Percentiles rank a stretch among this genome's conserved stretches.
Evolutionary conservation across 2,329 filamentous ascomycete species (phyloP).

Genomic region (Fusarium keratoplasticum): DNA sequence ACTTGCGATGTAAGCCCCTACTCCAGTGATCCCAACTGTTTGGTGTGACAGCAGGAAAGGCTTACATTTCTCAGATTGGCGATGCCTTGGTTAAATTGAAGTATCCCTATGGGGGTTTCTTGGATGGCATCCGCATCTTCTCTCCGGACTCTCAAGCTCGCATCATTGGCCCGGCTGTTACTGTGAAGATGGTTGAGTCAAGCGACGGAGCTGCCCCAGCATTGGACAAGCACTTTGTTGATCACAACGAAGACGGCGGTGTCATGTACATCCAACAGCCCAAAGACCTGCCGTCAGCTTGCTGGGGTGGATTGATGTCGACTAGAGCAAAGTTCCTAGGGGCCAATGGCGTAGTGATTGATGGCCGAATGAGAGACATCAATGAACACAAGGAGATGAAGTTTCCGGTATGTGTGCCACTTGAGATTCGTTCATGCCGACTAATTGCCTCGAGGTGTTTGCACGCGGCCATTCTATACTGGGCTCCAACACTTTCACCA

Average conservation of each 20-base stretch:
- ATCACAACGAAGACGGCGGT: constrained; percentile 37
- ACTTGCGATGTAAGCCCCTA: background rate
- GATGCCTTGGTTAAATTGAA: constrained; percentile 47
- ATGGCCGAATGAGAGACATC: constrained; percentile 46
- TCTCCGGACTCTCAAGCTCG: constrained; percentile 31
- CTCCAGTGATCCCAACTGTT: background rate
- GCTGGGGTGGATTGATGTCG: constrained; percentile 48
- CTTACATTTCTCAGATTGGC: constrained; percentile 23
- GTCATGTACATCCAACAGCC: constrained; percentile 48
- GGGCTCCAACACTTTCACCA: constrained; percentile 47
- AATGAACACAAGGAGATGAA: constrained; percentile 43
- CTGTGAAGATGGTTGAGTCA: constrained; percentile 45
- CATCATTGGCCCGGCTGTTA: constrained; percentile 45
- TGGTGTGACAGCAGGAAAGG: background rate
- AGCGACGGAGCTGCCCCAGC: constrained; percentile 41
- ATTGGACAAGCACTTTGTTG: constrained; percentile 45
- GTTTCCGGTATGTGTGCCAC: constrained; percentile 9
- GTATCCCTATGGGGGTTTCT: constrained; percentile 43
- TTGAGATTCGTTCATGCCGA: background rate
- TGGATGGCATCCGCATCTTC: constrained; percentile 41
- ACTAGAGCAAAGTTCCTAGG: constrained; percentile 45
- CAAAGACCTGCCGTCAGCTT: constrained; percentile 40
- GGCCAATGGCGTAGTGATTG: constrained; percentile 42
- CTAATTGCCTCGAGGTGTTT: constrained; percentile 39
- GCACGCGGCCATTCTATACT: constrained; percentile 43